phyloP scores from a whole-genome alignment of 768 basidiomycete species.

The Naganishia antarctica region DNA sequence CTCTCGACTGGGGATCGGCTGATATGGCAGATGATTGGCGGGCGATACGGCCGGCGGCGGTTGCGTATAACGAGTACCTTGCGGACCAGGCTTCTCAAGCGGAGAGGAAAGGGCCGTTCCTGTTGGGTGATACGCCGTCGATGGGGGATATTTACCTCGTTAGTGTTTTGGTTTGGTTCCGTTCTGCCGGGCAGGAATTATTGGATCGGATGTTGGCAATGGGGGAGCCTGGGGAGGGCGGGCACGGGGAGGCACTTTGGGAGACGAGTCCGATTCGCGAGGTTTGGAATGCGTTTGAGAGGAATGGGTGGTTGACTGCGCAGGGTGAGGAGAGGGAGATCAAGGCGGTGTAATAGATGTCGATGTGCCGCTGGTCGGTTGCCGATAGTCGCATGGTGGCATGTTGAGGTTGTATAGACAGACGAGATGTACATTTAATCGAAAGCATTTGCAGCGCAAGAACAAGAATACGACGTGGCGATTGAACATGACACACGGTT shows the following conservation, averaged over 20 bases:
- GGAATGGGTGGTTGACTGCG: constrained; percentile 24
- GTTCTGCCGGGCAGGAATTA: background rate
- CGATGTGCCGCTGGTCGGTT: no score
- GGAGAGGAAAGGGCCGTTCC: constrained; percentile 10
- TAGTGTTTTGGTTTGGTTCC: constrained; percentile 23
- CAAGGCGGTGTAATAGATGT: background rate
- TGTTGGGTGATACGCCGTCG: constrained; percentile 16
- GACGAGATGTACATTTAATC: no score
- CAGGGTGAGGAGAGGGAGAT: constrained; percentile 24
- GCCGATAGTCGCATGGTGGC: no score
- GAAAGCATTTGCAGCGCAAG: no score
- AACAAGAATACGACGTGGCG: no score
- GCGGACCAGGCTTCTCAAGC: background rate
- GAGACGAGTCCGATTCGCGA: constrained; percentile 12
- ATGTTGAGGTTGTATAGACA: no score
- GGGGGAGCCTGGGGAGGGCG: background rate
- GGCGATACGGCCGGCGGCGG: background rate
- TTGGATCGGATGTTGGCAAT: constrained; percentile 16
- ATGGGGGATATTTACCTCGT: constrained; percentile 25
- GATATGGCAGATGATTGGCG: constrained; percentile 25
- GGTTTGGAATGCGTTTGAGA: constrained; percentile 15
- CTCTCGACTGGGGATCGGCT: constrained; percentile 3
- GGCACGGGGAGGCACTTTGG: background rate
- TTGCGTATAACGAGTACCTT: background rate
- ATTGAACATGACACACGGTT: no score